Conservation (phyloP, 108 stramenopile species). For the Cyclotella kingstonii region DNA sequence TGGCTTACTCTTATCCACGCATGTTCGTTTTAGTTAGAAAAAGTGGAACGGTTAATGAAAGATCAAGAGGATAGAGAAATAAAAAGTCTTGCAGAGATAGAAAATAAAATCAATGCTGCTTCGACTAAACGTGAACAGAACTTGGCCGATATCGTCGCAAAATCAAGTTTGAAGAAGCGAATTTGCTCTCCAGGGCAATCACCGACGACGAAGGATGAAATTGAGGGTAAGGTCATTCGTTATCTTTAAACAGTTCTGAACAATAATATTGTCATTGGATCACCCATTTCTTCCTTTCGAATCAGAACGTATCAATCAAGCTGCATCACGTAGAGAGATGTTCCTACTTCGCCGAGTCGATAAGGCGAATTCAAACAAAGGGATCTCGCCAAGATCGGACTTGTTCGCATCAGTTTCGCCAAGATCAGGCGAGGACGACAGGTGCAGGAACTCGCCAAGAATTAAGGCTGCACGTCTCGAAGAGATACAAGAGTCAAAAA, state of each 20-base stretch:
- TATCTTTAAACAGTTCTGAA: background rate
- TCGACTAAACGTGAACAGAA: slow-evolving; percentile 1
- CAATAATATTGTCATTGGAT: background rate
- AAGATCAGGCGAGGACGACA: background rate
- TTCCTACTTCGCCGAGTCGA: slow-evolving; percentile 11
- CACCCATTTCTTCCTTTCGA: background rate
- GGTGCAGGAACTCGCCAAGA: slow-evolving; percentile 1
- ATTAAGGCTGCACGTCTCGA: slow-evolving; percentile 23
- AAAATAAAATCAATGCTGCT: slow-evolving; percentile 1
- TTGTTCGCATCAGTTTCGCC: slow-evolving; percentile 21
- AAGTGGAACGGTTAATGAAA: background rate
- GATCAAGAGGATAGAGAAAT: slow-evolving; percentile 1
- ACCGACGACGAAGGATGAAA: slow-evolving; percentile 4
- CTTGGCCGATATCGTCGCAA: background rate
- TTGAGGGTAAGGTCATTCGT: background rate
- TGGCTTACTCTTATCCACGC: too few relatives aligned
- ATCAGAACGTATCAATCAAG: slow-evolving; percentile 4
- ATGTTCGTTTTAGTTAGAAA: background rate
- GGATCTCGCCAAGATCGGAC: background rate
- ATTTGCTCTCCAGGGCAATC: slow-evolving; percentile 5
- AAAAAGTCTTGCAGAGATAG: background rate
- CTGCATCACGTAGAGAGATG: slow-evolving; percentile 16
- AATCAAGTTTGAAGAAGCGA: slow-evolving; percentile 13
- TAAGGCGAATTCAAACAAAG: slow-evolving; percentile 9
- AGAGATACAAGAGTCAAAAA: background rate